Base-by-base conservation (phyloP, 306 rosid species). In the Astragalus membranaceus region DNA sequence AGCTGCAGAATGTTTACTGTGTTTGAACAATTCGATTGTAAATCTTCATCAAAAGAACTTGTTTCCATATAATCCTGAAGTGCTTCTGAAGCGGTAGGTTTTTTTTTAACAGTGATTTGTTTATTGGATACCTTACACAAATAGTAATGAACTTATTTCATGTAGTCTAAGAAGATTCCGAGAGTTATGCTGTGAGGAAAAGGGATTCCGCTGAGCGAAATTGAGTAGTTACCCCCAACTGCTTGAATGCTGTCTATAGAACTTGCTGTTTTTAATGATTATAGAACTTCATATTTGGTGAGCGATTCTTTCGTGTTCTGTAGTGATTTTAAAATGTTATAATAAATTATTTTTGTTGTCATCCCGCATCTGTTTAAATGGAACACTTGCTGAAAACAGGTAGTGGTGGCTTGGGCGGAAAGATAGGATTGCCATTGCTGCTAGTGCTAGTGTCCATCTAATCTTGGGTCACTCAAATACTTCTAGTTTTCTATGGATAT, bases 1-100 rank as follows among this genome's bases (percentile, higher is more conserved):
- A 77, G 96, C 90, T 67, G 70, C 77, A 72, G 79, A 78, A 62
- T 93, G 98, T 78, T 82, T 93, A 73, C 80, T 85, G 70, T 81
- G 87, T 26, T 79, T 93, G 73, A 85, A 76, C 74, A 78, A 30
- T 82, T 93, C 98, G 37, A 82, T 93, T 59, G 88, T 82, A 64
- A 85, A 82, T 84, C 98, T 90, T 76, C 85, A 90, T 71, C 82
- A 67, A 50, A 91, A 93, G 84, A 76, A 84, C 76, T 73, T 93
- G 66, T 93, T 93, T 82, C 95, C 97, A 11, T 91, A 91, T 86
- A 85, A 91, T 69, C 95, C 92, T 7, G 72, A 74, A 47, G 92
- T 74, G 47, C 95, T 91, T 78, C 58, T 91, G 84, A 88, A 67
- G 47, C 87, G 89, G 97, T 83, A 72, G 2, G 78, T 67, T 48